A percentile compares a stretch with the other conserved stretches of the same genome.
Conservation (phyloP, 306 rosid species). For the Vigna reflexopilosa region DNA sequence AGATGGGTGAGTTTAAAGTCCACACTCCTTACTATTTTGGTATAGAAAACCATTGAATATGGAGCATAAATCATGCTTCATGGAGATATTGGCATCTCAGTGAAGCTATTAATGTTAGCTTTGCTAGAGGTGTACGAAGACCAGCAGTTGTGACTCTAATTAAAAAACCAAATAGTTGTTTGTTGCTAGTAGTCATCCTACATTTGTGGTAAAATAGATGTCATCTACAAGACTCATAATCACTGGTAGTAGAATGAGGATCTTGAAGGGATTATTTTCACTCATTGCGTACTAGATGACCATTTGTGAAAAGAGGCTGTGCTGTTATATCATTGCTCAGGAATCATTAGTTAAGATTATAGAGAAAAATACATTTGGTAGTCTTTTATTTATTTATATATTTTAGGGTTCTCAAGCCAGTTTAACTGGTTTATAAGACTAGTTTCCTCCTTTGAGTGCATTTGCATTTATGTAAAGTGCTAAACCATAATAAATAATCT, state of each 20-base stretch:
- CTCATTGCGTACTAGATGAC: slow-evolving; percentile 7
- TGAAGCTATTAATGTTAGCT: background rate
- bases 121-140: background rate
- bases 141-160: background rate
- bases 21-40: background rate
- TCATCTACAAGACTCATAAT: slow-evolving; percentile 3
- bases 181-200: background rate
- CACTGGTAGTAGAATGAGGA: slow-evolving; percentile 9
- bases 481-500: slow-evolving; percentile 29
- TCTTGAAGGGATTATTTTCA: background rate
- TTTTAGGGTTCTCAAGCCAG: slow-evolving; percentile 1
- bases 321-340: slow-evolving; percentile 6
- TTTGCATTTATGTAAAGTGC: slow-evolving; percentile 22
- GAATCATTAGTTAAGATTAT: slow-evolving; percentile 1
- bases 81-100: background rate
- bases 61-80: slow-evolving; percentile 20
- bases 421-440: background rate
- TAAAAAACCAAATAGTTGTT: background rate
- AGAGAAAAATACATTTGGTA: background rate
- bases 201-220: background rate
- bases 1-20: background rate
- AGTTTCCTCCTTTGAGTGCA: background rate
- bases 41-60: slow-evolving; percentile 15
- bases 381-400: background rate
- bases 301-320: slow-evolving; percentile 28